Conservation (phyloP, 257 asterid genomes). For the Primulina huaijiensis region DNA sequence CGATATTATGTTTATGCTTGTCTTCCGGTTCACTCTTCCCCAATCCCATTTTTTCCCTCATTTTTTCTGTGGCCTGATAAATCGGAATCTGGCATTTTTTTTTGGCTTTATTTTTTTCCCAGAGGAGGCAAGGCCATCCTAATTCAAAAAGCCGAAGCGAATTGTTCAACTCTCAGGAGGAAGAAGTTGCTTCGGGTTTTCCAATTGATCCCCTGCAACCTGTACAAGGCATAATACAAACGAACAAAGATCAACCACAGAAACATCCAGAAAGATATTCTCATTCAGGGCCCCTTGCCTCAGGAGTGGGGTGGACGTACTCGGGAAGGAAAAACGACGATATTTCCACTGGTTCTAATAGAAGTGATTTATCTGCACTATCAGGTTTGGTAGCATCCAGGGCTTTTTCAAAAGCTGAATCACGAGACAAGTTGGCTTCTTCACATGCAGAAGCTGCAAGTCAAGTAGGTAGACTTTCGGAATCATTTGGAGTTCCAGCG, state of each 20-base stretch:
- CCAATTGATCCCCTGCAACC: slow-evolving; percentile 34
- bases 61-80: slow-evolving; percentile 1
- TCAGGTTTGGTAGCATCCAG: slow-evolving; percentile 55
- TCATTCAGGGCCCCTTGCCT: slow-evolving; percentile 70
- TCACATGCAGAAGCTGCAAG: slow-evolving; percentile 31
- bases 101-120: slow-evolving; percentile 19
- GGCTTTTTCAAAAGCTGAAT: slow-evolving; percentile 43
- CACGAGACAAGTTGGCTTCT: slow-evolving; percentile 29
- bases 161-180: slow-evolving; percentile 36
- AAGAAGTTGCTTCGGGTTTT: slow-evolving; percentile 36
- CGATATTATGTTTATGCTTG: not conserved
- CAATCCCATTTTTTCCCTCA: not conserved
- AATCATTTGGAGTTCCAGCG: slow-evolving; percentile 39
- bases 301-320: slow-evolving; percentile 44
- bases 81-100: not conserved
- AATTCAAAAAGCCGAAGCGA: slow-evolving; percentile 46
- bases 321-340: slow-evolving; percentile 43
- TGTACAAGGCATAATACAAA: slow-evolving; percentile 35
- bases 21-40: not conserved
- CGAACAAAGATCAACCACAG: slow-evolving; percentile 33
- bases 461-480: slow-evolving; percentile 40
- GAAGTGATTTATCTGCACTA: slow-evolving; percentile 36
- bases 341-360: slow-evolving; percentile 29
- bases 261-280: slow-evolving; percentile 37
- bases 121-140: slow-evolving; percentile 54